A percentile compares a stretch with the other conserved stretches of the same genome.
These are phyloP conservation scores for Picochlorum sp. DNA, from an alignment of 139 green algal genomes.

Conservation along the genomic window DNA sequence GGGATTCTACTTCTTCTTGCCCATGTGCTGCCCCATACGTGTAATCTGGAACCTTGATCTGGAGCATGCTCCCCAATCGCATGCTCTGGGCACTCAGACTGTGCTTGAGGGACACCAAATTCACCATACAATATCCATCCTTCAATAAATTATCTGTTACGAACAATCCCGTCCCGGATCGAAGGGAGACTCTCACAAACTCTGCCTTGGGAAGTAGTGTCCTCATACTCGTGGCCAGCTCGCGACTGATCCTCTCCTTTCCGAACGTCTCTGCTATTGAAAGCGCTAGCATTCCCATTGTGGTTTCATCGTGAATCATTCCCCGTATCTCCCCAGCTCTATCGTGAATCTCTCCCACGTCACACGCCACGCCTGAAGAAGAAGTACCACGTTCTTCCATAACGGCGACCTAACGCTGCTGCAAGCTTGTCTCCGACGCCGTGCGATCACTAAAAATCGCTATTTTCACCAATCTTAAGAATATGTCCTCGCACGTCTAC, in stretches of 20 bases:
- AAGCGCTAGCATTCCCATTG: background rate
- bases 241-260: background rate
- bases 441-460: no score
- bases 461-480: no score
- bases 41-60: background rate
- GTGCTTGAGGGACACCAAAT: conserved; percentile 14
- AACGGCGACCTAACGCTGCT: no score
- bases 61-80: background rate
- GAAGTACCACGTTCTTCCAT: no score
- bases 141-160: conserved; percentile 19
- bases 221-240: background rate
- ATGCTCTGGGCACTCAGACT: conserved; percentile 18
- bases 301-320: background rate
- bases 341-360: background rate
- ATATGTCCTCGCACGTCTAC: no score
- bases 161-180: conserved; percentile 19
- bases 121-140: background rate
- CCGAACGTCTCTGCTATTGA: conserved; percentile 7
- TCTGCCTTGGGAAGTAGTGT: background rate
- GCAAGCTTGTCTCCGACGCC: no score
- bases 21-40: background rate
- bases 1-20: background rate
- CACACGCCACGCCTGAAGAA: no score
- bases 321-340: background rate
- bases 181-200: conserved; percentile 17